Evolutionary conservation across 495 filamentous ascomycete genomes (phyloP).

Genomic region (Podospora tetraspora): DNA sequence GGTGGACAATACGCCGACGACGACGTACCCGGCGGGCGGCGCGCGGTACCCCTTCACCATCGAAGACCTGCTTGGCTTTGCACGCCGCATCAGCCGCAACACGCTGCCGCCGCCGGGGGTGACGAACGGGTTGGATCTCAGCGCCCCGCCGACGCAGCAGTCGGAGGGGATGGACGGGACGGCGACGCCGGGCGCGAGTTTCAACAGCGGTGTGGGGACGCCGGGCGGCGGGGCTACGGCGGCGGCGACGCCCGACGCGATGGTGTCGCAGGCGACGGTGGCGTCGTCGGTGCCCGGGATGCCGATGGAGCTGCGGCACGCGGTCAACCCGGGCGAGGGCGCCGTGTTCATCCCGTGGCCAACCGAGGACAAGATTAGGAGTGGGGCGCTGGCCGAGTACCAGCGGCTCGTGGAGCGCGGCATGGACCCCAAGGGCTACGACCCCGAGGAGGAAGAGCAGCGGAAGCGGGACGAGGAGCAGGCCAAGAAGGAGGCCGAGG

Average conservation of each 20-base stretch:
- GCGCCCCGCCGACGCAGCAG: constrained; percentile 10
- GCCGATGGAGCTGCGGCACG: constrained; percentile 37
- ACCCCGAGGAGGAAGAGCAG: constrained; percentile 46
- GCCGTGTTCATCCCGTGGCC: constrained; percentile 65
- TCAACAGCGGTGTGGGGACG: constrained; percentile 16
- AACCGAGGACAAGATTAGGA: constrained; percentile 53
- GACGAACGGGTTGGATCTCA: constrained; percentile 32
- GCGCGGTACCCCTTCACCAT: constrained; percentile 49
- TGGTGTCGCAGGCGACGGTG: constrained; percentile 9
- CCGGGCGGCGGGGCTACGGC: constrained; percentile 5
- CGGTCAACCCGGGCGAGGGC: constrained; percentile 48
- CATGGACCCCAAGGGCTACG: constrained; percentile 51
- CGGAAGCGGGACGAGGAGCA: constrained; percentile 38
- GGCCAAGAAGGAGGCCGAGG: constrained; percentile 35
- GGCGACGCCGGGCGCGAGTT: constrained; percentile 20
- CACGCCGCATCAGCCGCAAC: constrained; percentile 65
- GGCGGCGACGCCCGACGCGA: constrained; percentile 8
- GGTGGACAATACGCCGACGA: constrained; percentile 53
- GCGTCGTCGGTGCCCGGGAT: constrained; percentile 23
- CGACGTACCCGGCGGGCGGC: constrained; percentile 38
- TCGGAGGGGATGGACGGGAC: constrained; percentile 2
- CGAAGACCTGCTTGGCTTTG: constrained; percentile 64
- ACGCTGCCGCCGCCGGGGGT: constrained; percentile 62
- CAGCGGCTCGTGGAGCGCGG: constrained; percentile 54
- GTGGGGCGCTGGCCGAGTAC: constrained; percentile 56